Evolutionary conservation across 371 early-diverging fungal species (phyloP).

Genomic region (Coemansia sp.): DNA sequence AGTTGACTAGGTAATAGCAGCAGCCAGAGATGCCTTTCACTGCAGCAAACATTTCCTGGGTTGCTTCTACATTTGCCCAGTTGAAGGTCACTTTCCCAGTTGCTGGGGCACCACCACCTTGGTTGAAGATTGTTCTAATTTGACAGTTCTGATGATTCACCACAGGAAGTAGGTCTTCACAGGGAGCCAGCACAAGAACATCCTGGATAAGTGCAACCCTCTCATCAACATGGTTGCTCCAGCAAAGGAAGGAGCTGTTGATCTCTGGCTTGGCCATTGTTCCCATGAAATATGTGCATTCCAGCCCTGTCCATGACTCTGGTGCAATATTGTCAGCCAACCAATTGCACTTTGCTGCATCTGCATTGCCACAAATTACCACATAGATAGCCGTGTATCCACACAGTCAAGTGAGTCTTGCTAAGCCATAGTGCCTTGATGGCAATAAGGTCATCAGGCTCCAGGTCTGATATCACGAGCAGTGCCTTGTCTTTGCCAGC

Average conservation of each 20-base stretch:
- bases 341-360: neutral
- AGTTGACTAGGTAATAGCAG: neutral
- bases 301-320: neutral
- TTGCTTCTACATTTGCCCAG: neutral
- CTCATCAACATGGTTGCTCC: neutral
- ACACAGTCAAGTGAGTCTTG: neutral
- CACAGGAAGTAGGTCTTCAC: neutral
- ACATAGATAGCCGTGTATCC: neutral
- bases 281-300: neutral
- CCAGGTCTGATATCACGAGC: neutral
- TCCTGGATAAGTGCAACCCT: neutral
- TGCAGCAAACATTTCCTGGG: neutral
- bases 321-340: neutral
- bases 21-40: neutral
- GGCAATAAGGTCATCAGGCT: neutral
- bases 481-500: neutral
- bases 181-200: neutral
- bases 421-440: neutral
- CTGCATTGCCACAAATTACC: conserved; percentile 1
- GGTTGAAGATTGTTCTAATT: neutral
- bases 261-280: neutral
- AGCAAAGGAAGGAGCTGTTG: neutral
- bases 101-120: neutral
- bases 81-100: neutral
- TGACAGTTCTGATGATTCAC: neutral